phyloP scores from a whole-genome alignment of 2,329 filamentous ascomycete species.

The Fusarium globosum region DNA sequence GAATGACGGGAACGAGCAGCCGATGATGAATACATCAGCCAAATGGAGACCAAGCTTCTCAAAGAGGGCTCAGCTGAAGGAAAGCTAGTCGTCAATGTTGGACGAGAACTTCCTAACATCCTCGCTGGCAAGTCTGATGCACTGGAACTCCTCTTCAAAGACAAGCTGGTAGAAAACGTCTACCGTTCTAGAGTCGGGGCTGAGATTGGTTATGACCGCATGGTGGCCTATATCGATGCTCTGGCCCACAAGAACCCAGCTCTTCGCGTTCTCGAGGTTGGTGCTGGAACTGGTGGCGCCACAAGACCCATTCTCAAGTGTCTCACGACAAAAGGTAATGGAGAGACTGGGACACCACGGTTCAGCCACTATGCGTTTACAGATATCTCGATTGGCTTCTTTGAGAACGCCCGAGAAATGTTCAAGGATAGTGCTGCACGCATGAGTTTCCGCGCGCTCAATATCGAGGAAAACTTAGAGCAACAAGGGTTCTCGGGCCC shows the following conservation, averaged over 20 bases:
- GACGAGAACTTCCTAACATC: not conserved
- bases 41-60: constrained; percentile 1
- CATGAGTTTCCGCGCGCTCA: constrained; percentile 7
- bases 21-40: not conserved
- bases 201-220: not conserved
- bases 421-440: not conserved
- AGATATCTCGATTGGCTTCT: constrained; percentile 2
- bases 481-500: constrained; percentile 1
- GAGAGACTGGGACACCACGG: not conserved
- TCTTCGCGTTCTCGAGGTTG: not conserved
- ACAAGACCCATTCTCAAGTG: constrained; percentile 1
- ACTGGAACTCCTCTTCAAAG: constrained; percentile 6
- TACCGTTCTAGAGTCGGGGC: constrained; percentile 1
- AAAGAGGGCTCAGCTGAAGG: not conserved
- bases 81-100: constrained; percentile 5
- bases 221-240: not conserved
- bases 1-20: not conserved
- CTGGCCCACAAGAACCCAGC: constrained; percentile 1
- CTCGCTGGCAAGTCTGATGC: constrained; percentile 1
- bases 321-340: not conserved
- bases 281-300: not conserved
- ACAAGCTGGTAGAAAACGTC: constrained; percentile 5
- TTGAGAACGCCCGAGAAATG: constrained; percentile 6
- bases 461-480: not conserved
- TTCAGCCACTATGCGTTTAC: constrained; percentile 3